Base-by-base conservation (phyloP, 139 green algal species). In the Picochlorum sp. region DNA sequence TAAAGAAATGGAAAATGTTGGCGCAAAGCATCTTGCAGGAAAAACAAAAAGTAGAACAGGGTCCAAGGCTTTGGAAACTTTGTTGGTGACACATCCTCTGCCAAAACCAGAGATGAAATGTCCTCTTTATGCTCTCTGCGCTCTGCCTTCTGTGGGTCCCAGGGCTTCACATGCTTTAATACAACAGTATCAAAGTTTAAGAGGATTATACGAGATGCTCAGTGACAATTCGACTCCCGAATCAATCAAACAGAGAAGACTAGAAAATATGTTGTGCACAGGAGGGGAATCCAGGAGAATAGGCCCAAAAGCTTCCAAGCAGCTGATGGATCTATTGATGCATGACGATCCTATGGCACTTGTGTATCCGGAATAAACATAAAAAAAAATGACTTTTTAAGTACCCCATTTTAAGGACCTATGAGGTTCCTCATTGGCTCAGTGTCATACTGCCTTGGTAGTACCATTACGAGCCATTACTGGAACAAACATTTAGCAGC, bases 191-290 rank as follows among this genome's bases (percentile, higher is more conserved):
- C 29, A 36, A 20, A 55, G 36, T 25, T 39, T 73, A 33, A 57
- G 59, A 33, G 57, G 28, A 0, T 33, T 68, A 14, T 66, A 68
- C 40, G 50, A 63, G 33, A 51, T 56, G 49, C 39, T 73, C 29
- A 33, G 39, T 1, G 20, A 32, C 24, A 59, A 39, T 30, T 47
- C 33, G 3, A 50, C 35, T 7, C 44, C 54, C 1, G 6, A n/a
- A 22, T 8, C 12, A 47, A 16, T 26, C 7, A 68, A 85, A 66
- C 50, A 55, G 28, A 71, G 76, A 55, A 72, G 81, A 32, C 36
- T 83, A 33, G 72, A 81, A 50, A 50, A 68, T 31, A 20, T 62
- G 41, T 61, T 78, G 45, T 61, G 75, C 1, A 31, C 44, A 8
- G 73, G 81, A 44, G 35, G n/a, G 13, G n/a, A 7, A 7, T 5